Evolutionary conservation across 2,329 filamentous ascomycete genomes (phyloP), one percentile per base, ranked within the genome.

Genomic region (Alternaria ventricosa): DNA sequence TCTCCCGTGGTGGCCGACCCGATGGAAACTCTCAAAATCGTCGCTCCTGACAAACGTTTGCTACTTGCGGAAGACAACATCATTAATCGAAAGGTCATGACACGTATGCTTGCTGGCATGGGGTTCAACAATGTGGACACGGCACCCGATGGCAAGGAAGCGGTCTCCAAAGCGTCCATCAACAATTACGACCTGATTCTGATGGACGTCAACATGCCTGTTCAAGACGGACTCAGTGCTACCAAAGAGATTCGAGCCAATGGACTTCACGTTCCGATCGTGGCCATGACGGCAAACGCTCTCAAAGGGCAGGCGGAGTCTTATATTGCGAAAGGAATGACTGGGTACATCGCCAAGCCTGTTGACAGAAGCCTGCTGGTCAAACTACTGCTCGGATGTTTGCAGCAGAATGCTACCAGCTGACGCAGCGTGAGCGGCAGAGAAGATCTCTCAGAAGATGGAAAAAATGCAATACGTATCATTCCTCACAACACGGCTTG

Each of bases 221-320:
- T 76, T 13, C 70, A 76, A 6, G 75, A 78, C 36, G 77, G 73
- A 66, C 63, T 73, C 57, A 74, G 62, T 57, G 70, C 63, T 58
- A 79, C 71, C 55, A 72, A 60, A 64, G 72, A 72, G 64, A 72
- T 71, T 43, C 71, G 72, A 63, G 66, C 57, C 49, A 64, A 65
- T 64, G 68, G 65, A 12, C 27, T 68, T 11, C 23, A 53, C 25
- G 11, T 70, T 49, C 85, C 85, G 0, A 86, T 87, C 43, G 82
- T 88, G 20, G 86, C 86, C 13, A 83, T 87, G 79, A 87, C 86
- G 1, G 85, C 86, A 0, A 86, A 87, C 63, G 86, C 87, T 0
- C 77, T 88, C 18, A 85, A 86, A 54, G 86, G 84, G 0, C 86
- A 88, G 62, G 82, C 80, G 5, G 86, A 88, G 49, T 80, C 78